Evolutionary conservation across 352 stramenopile species (phyloP), one percentile per base, ranked within the genome.

Genomic region (Pythium biforme): DNA sequence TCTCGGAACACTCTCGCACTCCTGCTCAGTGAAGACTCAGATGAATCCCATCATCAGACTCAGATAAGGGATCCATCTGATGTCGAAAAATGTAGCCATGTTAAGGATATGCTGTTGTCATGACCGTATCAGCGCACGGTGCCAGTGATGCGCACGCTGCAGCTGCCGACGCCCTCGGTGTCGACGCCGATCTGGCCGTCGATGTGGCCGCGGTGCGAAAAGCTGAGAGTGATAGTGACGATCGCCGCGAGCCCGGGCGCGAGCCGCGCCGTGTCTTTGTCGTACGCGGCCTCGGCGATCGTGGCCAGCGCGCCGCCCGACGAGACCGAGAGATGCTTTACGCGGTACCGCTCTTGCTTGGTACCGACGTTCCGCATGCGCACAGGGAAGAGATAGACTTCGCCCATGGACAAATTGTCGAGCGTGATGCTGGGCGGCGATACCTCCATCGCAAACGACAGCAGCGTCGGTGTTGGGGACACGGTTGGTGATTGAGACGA

Each of bases 341-440:
- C 78, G 20, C 81, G 81, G 49, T 87, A 93, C 9, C 81, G 83
- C 37, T 93, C 78, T 45, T 89, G 75, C 53, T 73, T 81, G 29
- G 66, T 74, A 4, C 80, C 81, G 15, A 93, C 73, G 33, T 93
- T 93, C 45, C 79, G 81, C 26, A 88, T 64, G 33, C 82, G 78
- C 19, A 89, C 47, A 17, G 79, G 79, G 53, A 89, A 88, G 14
- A 91, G 55, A 29, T 89, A 91, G 10, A 91, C 79, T 66, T 89
- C 76, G 1, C 66, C 72, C 7, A 68, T 59, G 10, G 63, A 56
- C 2, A 91, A 54, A 3, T 67, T 68, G 11, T 68, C 74, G 17
- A 91, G 56, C 2, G 51, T 50, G 39, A 89, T 73, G 8, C 57
- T 65, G 1, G 75, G 68, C 29, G 82, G 78, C 31, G 78, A 79